Evolutionary conservation across 2,329 filamentous ascomycete species (phyloP).

Genomic region (Fusarium paranaense): DNA sequence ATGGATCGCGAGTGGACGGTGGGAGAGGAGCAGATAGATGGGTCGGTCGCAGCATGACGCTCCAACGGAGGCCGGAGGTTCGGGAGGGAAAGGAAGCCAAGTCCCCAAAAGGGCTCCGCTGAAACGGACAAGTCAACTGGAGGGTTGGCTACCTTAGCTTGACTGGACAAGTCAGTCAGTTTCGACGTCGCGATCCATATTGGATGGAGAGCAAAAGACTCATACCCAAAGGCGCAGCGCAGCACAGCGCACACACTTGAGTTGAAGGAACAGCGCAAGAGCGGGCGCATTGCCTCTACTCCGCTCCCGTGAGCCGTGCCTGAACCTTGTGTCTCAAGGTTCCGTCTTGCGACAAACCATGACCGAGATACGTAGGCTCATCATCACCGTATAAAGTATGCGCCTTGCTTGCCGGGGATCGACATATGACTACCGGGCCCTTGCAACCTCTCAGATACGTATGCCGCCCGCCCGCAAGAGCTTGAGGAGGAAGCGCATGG

Average conservation of each 20-base stretch:
- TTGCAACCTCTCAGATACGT: slow-evolving; percentile 34
- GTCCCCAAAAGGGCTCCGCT: slow-evolving; percentile 28
- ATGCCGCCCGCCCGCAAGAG: slow-evolving; percentile 26
- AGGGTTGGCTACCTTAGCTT: slow-evolving; percentile 20
- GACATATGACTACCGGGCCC: slow-evolving; percentile 34
- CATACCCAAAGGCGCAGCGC: slow-evolving; percentile 3
- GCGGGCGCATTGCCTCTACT: slow-evolving; percentile 26
- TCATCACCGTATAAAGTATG: slow-evolving; percentile 37
- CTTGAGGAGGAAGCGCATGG: slow-evolving; percentile 19
- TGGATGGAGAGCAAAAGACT: background rate
- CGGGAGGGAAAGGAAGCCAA: slow-evolving; percentile 36
- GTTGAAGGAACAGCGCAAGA: background rate
- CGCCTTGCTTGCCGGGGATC: slow-evolving; percentile 37
- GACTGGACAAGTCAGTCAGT: background rate
- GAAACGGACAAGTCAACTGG: slow-evolving; percentile 28
- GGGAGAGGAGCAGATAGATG: slow-evolving; percentile 24
- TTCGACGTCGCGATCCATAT: background rate
- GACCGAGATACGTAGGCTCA: slow-evolving; percentile 35
- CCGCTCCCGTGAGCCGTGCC: slow-evolving; percentile 12
- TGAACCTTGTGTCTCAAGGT: slow-evolving; percentile 17
- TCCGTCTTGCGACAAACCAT: slow-evolving; percentile 31
- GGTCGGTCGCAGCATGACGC: slow-evolving; percentile 15
- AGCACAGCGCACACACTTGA: background rate
- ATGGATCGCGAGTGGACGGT: slow-evolving; percentile 42
- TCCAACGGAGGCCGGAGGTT: slow-evolving; percentile 25